A percentile compares a stretch with the other conserved stretches of the same genome.
phyloP scores from a whole-genome alignment of 352 stramenopile species.

The Phytophthora parvispora region DNA sequence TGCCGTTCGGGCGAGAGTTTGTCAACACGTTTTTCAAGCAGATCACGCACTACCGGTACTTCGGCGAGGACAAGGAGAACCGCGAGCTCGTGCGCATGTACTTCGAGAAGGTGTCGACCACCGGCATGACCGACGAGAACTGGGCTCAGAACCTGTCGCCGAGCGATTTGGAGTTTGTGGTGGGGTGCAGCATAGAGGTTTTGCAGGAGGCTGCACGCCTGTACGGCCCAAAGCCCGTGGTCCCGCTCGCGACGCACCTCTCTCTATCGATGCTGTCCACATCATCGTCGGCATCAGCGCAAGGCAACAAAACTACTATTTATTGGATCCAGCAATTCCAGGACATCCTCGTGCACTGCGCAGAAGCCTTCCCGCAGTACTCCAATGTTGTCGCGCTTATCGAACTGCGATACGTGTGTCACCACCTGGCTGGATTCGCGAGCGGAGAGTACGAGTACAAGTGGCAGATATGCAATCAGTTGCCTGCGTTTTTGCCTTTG shows the following conservation, averaged over 20 bases:
- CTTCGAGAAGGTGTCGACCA: slow-evolving; percentile 86
- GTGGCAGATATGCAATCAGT: slow-evolving; percentile 83
- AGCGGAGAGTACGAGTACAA: slow-evolving; percentile 68
- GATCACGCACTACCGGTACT: slow-evolving; percentile 72
- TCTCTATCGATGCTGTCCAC: slow-evolving; percentile 50
- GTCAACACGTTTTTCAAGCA: slow-evolving; percentile 81
- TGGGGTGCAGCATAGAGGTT: slow-evolving; percentile 74
- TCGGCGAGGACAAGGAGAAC: slow-evolving; percentile 81
- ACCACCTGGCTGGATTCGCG: slow-evolving; percentile 78
- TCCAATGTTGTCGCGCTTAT: slow-evolving; percentile 74
- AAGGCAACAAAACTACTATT: slow-evolving; percentile 60
- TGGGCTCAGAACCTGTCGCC: slow-evolving; percentile 55
- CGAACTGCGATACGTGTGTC: slow-evolving; percentile 85
- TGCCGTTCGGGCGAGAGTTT: slow-evolving; percentile 74
- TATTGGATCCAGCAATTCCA: slow-evolving; percentile 90
- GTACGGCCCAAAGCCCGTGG: slow-evolving; percentile 65
- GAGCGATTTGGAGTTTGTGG: slow-evolving; percentile 62
- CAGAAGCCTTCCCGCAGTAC: slow-evolving; percentile 76
- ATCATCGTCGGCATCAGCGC: slow-evolving; percentile 49
- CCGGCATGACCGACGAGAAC: slow-evolving; percentile 68
- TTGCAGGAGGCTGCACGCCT: slow-evolving; percentile 79
- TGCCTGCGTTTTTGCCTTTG: slow-evolving; percentile 51
- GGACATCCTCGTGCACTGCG: slow-evolving; percentile 70
- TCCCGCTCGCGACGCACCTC: slow-evolving; percentile 39
- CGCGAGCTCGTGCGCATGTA: slow-evolving; percentile 78